These are phyloP conservation scores for Torrubiella hemipterigena DNA, from an alignment of 2,329 filamentous ascomycete genomes.

Conservation along the genomic window DNA sequence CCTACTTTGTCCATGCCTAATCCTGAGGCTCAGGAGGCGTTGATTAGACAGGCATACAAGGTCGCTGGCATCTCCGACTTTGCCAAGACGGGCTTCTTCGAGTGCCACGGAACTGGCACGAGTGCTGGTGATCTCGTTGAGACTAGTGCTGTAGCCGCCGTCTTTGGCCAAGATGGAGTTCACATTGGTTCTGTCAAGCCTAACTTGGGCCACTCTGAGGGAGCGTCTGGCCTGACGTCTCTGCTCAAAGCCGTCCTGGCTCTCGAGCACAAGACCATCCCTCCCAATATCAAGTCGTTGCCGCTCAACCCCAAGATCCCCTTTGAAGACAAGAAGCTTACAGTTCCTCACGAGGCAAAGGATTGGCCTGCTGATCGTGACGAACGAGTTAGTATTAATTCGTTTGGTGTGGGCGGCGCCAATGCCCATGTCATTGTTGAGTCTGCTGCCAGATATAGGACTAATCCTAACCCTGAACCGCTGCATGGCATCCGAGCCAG, in stretches of 20 bases:
- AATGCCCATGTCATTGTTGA: constrained; percentile 23
- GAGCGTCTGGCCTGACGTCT: constrained; percentile 8
- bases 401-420: constrained; percentile 25
- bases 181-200: constrained; percentile 9
- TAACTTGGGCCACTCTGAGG: constrained; percentile 11
- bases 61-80: neutral
- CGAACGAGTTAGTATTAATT: constrained; percentile 21
- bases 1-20: constrained; percentile 18
- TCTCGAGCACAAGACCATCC: constrained; percentile 16
- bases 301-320: constrained; percentile 15
- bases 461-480: no score
- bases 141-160: constrained; percentile 4
- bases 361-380: constrained; percentile 13
- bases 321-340: constrained; percentile 12
- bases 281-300: constrained; percentile 19
- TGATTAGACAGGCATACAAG: neutral
- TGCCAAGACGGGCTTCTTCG: constrained; percentile 14
- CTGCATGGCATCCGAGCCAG: neutral
- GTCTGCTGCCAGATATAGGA: constrained; percentile 1
- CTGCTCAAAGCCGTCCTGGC: constrained; percentile 9
- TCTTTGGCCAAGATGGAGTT: constrained; percentile 4
- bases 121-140: constrained; percentile 8
- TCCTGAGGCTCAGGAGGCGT: neutral
- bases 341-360: constrained; percentile 12
- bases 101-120: constrained; percentile 11